Percentiles rank a stretch among this genome's conserved stretches.
Evolutionary conservation across 2,329 filamentous ascomycete species (phyloP).

Genomic region (Xylaria sp.): DNA sequence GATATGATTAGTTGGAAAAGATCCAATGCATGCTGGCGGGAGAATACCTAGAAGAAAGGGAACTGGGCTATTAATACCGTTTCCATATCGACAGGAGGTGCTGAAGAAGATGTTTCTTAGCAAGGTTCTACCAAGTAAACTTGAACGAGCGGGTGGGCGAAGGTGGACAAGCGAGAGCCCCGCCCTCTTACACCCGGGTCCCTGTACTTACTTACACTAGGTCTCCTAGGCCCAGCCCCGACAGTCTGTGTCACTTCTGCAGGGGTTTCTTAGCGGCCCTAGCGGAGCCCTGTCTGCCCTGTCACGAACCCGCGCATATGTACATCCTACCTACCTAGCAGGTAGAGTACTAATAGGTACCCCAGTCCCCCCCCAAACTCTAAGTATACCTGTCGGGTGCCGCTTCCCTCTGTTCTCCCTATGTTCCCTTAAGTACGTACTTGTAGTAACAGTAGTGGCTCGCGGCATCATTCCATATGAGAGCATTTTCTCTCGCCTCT

Average conservation of each 20-base stretch:
- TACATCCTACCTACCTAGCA: too few relatives aligned
- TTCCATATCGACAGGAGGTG: background rate
- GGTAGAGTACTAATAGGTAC: background rate
- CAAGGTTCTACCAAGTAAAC: background rate
- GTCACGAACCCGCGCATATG: too few relatives aligned
- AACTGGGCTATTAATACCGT: background rate
- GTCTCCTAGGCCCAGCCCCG: slow-evolving; percentile 7
- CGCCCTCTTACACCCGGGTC: slow-evolving; percentile 5
- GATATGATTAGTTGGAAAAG: background rate
- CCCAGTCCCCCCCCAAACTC: background rate
- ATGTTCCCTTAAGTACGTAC: background rate
- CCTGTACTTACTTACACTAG: too few relatives aligned
- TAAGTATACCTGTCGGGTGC: background rate
- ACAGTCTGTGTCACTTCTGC: slow-evolving; percentile 21
- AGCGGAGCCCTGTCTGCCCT: background rate
- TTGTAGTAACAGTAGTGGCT: background rate
- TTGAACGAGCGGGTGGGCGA: background rate
- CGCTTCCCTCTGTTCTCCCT: too few relatives aligned
- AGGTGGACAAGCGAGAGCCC: background rate
- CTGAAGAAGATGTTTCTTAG: background rate
- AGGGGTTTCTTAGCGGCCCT: background rate
- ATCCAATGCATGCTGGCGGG: background rate
- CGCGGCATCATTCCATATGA: slow-evolving; percentile 20
- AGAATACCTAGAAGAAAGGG: background rate
- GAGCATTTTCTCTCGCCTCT: slow-evolving; percentile 15